These are phyloP conservation scores for Glycyrrhiza uralensis DNA, from an alignment of 306 rosid species.

Conservation along the genomic window DNA sequence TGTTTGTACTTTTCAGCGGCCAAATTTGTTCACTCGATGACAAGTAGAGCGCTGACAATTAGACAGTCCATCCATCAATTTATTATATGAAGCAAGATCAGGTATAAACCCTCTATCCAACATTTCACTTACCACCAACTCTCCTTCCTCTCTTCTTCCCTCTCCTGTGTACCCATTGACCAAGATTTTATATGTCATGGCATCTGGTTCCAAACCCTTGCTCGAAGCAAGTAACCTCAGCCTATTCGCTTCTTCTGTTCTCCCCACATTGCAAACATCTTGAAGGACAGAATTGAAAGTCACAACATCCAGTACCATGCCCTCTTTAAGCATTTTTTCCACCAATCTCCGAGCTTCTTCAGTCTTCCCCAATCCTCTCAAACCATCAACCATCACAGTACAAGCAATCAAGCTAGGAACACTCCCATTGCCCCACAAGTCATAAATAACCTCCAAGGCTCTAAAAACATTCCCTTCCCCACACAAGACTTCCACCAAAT, in stretches of 20 bases:
- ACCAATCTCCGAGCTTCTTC: slow-evolving; percentile 46
- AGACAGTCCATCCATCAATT: slow-evolving; percentile 49
- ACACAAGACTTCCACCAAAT: slow-evolving; percentile 54
- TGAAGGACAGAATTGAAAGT: slow-evolving; percentile 70
- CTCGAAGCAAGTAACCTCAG: slow-evolving; percentile 57
- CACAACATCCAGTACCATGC: slow-evolving; percentile 54
- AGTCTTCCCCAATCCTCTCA: slow-evolving; percentile 46
- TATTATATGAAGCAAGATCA: slow-evolving; percentile 66
- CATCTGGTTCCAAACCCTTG: slow-evolving; percentile 64
- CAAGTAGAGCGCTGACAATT: not conserved
- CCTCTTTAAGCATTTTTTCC: slow-evolving; percentile 66
- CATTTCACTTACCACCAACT: slow-evolving; percentile 71
- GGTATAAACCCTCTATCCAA: slow-evolving; percentile 71
- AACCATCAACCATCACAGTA: slow-evolving; percentile 65
- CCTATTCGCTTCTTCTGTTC: slow-evolving; percentile 61
- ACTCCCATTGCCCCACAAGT: slow-evolving; percentile 58
- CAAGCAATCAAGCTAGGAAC: slow-evolving; percentile 68
- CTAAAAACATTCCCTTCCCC: slow-evolving; percentile 37
- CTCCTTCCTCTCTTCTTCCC: slow-evolving; percentile 47
- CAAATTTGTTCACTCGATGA: slow-evolving; percentile 9
- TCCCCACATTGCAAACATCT: slow-evolving; percentile 49
- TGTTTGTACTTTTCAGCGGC: slow-evolving; percentile 14
- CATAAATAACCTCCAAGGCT: slow-evolving; percentile 58
- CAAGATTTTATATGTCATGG: slow-evolving; percentile 51
- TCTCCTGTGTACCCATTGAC: slow-evolving; percentile 56